Conservation (phyloP, 2,329 filamentous ascomycete species). For the Ophiostoma ips region DNA sequence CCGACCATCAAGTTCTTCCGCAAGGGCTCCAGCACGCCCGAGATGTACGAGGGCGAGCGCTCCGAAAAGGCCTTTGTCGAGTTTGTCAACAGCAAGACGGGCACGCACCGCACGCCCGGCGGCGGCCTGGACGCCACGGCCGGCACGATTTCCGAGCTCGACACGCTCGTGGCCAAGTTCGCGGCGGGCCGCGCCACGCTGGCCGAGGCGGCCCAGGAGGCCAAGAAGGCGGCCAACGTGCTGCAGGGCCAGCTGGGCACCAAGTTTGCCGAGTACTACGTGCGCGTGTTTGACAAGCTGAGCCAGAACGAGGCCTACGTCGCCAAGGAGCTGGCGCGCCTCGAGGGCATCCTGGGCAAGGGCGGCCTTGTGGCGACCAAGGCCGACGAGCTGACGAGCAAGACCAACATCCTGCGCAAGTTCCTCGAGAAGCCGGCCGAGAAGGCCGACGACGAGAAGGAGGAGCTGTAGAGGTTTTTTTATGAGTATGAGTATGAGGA, state of each 20-base stretch:
- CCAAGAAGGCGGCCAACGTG: conserved; percentile 54
- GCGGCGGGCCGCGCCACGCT: conserved; percentile 43
- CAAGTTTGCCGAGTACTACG: conserved; percentile 87
- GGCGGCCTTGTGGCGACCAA: conserved; percentile 74
- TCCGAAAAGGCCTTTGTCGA: conserved; percentile 60
- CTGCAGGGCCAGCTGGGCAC: conserved; percentile 49
- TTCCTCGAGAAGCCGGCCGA: conserved; percentile 52
- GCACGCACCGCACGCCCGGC: conserved; percentile 70
- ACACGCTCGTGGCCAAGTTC: conserved; percentile 63
- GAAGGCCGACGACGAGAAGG: conserved; percentile 40
- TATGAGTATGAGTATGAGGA: too few species aligned
- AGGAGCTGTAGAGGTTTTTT: conserved; percentile 58
- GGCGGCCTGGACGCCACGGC: conserved; percentile 66
- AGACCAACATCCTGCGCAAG: conserved; percentile 75
- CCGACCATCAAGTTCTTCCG: conserved; percentile 98
- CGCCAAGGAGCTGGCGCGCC: conserved; percentile 69
- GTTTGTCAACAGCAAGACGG: conserved; percentile 80
- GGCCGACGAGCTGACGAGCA: conserved; percentile 72
- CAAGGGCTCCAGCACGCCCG: conserved; percentile 59
- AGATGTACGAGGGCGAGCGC: conserved; percentile 63
- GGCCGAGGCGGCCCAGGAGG: conserved; percentile 52
- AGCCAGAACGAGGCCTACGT: conserved; percentile 63
- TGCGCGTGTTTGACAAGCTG: conserved; percentile 80
- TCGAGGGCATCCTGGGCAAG: conserved; percentile 72
- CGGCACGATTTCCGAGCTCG: conserved; percentile 69